Percentiles rank a stretch among this genome's conserved stretches.
Conservation (phyloP, 2,329 filamentous ascomycete species). For the Botrytis cinerea region DNA sequence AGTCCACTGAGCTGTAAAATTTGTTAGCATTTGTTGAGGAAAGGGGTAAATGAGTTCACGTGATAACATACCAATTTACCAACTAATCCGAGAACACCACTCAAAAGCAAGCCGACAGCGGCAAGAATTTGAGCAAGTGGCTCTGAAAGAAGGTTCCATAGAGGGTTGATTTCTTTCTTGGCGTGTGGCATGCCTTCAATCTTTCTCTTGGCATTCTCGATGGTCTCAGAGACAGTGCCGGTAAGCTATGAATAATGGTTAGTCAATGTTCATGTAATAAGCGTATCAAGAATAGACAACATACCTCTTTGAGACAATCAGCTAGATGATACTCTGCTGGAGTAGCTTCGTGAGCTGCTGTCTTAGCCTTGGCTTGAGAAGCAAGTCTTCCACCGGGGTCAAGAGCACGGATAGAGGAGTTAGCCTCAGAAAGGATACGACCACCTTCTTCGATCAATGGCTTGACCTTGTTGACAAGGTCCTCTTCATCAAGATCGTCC, state of each 20-base stretch:
- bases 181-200: constrained; percentile 90
- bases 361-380: constrained; percentile 79
- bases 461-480: constrained; percentile 81
- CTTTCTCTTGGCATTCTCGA: constrained; percentile 86
- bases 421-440: constrained; percentile 80
- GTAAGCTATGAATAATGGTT: constrained; percentile 56
- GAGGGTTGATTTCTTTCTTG: constrained; percentile 90
- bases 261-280: constrained; percentile 12
- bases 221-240: constrained; percentile 75
- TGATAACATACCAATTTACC: constrained; percentile 61
- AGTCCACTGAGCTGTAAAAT: constrained; percentile 56
- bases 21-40: constrained; percentile 2
- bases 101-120: constrained; percentile 79
- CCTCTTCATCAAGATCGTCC: constrained; percentile 87
- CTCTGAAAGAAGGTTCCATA: constrained; percentile 78
- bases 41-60: background rate
- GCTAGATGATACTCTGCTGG: constrained; percentile 85
- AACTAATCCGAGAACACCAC: constrained; percentile 81
- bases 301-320: constrained; percentile 75
- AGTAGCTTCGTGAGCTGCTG: constrained; percentile 71
- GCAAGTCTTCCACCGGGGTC: constrained; percentile 88
- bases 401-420: constrained; percentile 81
- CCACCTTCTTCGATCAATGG: constrained; percentile 86
- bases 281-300: constrained; percentile 27
- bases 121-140: constrained; percentile 91